phyloP scores from a whole-genome alignment of 495 filamentous ascomycete genomes.

The Aspergillus affinis region DNA sequence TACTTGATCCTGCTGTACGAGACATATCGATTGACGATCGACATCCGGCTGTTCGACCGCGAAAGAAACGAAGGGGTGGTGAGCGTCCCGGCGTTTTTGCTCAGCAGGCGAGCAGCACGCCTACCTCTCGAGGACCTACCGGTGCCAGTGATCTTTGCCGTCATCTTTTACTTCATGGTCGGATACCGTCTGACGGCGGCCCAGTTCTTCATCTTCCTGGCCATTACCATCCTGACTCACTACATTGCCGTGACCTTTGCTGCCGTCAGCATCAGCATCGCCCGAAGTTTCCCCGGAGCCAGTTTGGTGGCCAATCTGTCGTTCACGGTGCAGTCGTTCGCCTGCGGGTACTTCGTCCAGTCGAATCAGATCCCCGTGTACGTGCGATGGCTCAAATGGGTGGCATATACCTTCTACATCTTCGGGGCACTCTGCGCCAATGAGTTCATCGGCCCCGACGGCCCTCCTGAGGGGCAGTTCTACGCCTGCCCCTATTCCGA shows the following conservation, averaged over 20 bases:
- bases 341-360: slow-evolving; percentile 73
- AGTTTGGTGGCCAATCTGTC: slow-evolving; percentile 64
- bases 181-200: slow-evolving; percentile 59
- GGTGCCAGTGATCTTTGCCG: slow-evolving; percentile 63
- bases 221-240: slow-evolving; percentile 60
- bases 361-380: slow-evolving; percentile 69
- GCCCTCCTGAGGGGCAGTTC: slow-evolving; percentile 45
- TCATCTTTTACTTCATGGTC: slow-evolving; percentile 75
- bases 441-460: slow-evolving; percentile 58
- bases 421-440: slow-evolving; percentile 67
- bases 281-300: slow-evolving; percentile 61
- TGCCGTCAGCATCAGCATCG: slow-evolving; percentile 56
- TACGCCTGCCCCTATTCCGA: slow-evolving; percentile 66
- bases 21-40: slow-evolving; percentile 65
- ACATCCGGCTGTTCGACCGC: slow-evolving; percentile 72
- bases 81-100: slow-evolving; percentile 61
- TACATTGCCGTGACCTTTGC: slow-evolving; percentile 66
- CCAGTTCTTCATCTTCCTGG: slow-evolving; percentile 70
- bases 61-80: slow-evolving; percentile 71
- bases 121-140: slow-evolving; percentile 66
- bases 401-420: slow-evolving; percentile 59
- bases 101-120: slow-evolving; percentile 64
- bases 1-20: slow-evolving; percentile 75
- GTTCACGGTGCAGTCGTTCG: slow-evolving; percentile 68
- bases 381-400: slow-evolving; percentile 67